phyloP scores from a whole-genome alignment of 306 rosid species.

The Gynostemma pentaphyllum region DNA sequence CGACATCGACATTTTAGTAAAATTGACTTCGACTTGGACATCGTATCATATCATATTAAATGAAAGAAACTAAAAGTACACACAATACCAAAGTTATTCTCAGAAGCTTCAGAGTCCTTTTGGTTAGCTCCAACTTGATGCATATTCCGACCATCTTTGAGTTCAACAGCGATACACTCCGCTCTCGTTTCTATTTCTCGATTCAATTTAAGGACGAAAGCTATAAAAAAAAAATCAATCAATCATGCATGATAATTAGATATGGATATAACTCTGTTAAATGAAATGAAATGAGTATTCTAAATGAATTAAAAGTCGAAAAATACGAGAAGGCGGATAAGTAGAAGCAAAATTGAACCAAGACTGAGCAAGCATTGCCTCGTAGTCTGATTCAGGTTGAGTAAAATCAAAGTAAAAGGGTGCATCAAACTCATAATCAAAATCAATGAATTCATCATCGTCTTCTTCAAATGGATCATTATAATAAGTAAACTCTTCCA shows the following conservation, averaged over 20 bases:
- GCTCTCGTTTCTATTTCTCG: slow-evolving; percentile 11
- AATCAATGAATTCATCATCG: slow-evolving; percentile 43
- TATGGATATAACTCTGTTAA: not conserved
- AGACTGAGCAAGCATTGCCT: slow-evolving; percentile 42
- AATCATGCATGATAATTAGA: slow-evolving; percentile 1
- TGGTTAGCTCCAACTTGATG: not conserved
- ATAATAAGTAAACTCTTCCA: slow-evolving; percentile 33
- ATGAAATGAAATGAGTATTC: too few relatives aligned
- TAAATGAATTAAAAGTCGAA: slow-evolving; percentile 1
- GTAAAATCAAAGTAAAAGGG: slow-evolving; percentile 44
- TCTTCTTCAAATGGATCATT: slow-evolving; percentile 19
- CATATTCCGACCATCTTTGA: slow-evolving; percentile 5
- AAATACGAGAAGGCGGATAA: slow-evolving; percentile 68
- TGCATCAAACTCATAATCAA: slow-evolving; percentile 65
- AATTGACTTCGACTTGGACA: slow-evolving; percentile 1
- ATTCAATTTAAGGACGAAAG: slow-evolving; percentile 41
- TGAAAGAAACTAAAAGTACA: not conserved
- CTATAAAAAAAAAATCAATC: slow-evolving; percentile 18
- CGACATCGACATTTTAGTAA: not conserved
- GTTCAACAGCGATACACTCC: slow-evolving; percentile 7
- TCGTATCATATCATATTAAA: too few relatives aligned
- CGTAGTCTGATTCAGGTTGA: slow-evolving; percentile 27
- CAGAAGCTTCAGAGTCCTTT: slow-evolving; percentile 17
- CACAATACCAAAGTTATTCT: slow-evolving; percentile 31
- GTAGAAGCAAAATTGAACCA: slow-evolving; percentile 48